Percentiles rank a stretch among this genome's conserved stretches.
Evolutionary conservation across 352 stramenopile genomes (phyloP).

Genomic region (Phytophthora pini): DNA sequence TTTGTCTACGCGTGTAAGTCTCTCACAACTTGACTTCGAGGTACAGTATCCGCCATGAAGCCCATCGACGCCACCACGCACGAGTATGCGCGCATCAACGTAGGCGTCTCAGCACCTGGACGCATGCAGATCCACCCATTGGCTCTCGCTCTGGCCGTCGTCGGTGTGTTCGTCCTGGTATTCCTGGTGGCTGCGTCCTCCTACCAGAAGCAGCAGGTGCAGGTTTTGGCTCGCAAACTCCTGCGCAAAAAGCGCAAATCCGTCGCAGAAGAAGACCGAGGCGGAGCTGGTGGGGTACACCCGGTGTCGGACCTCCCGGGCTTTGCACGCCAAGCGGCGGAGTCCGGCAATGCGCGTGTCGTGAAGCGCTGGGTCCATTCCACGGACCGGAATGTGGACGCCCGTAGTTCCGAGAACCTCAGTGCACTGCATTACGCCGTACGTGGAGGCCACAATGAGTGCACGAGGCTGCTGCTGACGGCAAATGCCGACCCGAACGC

Average conservation of each 20-base stretch:
- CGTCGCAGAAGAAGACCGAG: conserved; percentile 44
- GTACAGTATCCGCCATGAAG: conserved; percentile 21
- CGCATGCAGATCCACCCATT: conserved; percentile 66
- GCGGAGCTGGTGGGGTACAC: conserved; percentile 21
- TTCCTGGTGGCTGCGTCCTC: conserved; percentile 75
- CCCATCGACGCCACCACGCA: conserved; percentile 34
- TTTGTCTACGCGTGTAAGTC: conserved; percentile 18
- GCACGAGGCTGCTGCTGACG: conserved; percentile 65
- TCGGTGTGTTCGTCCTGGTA: conserved; percentile 66
- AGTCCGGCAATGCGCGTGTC: conserved; percentile 77
- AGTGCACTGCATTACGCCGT: conserved; percentile 82
- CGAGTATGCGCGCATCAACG: conserved; percentile 36
- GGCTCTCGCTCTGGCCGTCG: conserved; percentile 63
- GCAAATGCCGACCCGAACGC: conserved; percentile 74
- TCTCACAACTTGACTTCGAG: conserved; percentile 14
- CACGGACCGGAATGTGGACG: conserved; percentile 68
- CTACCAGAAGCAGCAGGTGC: conserved; percentile 81
- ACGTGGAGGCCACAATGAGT: conserved; percentile 82
- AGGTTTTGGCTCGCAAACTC: conserved; percentile 82
- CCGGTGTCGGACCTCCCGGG: conserved; percentile 54
- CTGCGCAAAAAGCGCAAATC: conserved; percentile 71
- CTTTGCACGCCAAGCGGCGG: conserved; percentile 71
- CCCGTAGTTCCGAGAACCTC: conserved; percentile 76
- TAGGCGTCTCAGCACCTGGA: conserved; percentile 13
- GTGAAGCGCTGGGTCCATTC: conserved; percentile 86